phyloP scores from a whole-genome alignment of 2,329 filamentous ascomycete genomes.

The Sporothrix humicola region DNA sequence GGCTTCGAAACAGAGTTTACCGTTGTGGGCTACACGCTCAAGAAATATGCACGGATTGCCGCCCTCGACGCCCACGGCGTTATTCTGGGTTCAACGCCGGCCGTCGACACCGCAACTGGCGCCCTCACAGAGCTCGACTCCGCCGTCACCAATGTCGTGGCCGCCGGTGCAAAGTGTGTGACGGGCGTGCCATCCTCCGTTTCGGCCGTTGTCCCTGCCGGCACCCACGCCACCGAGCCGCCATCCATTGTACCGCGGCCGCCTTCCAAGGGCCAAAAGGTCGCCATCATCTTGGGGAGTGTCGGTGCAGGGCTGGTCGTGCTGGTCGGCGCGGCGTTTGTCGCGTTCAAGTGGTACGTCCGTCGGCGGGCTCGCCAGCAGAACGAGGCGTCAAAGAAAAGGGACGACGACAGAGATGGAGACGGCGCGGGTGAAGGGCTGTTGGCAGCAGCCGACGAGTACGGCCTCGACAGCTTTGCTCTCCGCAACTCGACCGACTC shows the following conservation, averaged over 20 bases:
- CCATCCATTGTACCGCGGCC: background rate
- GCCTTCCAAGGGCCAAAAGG: background rate
- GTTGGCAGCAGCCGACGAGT: slow-evolving; percentile 3
- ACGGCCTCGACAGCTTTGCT: slow-evolving; percentile 4
- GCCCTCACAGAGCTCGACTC: background rate
- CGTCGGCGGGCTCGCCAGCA: background rate
- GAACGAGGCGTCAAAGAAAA: background rate
- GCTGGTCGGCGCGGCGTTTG: background rate
- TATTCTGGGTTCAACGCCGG: slow-evolving; percentile 16
- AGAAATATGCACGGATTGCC: slow-evolving; percentile 15
- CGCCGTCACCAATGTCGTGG: background rate
- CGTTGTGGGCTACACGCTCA: background rate
- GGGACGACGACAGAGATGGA: background rate
- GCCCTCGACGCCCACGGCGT: slow-evolving; percentile 10
- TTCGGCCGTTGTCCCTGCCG: background rate
- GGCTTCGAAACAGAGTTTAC: slow-evolving; percentile 28
- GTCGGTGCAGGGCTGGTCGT: background rate
- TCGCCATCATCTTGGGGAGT: background rate
- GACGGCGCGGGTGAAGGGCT: background rate
- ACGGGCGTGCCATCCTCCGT: slow-evolving; percentile 5
- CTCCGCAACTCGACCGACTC: background rate
- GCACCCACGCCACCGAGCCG: background rate
- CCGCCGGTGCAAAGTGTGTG: background rate
- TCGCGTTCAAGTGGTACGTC: background rate
- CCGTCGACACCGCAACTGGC: slow-evolving; percentile 1